Base-by-base conservation (phyloP, 1,139 yeast genomes). In the Hyphopichia buzzinii region DNA sequence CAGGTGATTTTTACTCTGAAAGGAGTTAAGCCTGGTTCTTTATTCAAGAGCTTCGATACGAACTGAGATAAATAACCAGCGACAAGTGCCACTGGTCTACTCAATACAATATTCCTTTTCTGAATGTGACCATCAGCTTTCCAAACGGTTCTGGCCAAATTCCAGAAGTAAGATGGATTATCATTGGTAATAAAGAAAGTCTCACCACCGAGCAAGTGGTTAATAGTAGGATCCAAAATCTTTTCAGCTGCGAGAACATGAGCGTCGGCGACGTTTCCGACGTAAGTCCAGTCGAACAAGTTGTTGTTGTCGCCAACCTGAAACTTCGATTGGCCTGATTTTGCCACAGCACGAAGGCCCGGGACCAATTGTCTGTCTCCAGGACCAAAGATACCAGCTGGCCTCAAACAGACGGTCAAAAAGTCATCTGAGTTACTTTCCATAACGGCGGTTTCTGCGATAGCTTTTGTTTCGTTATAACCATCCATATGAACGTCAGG, bases 301-400 rank as follows among this genome's bases (percentile, higher is more conserved):
- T 92, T 92, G 58, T 85, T 80, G 62, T 94, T 94, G 58, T 87
- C 92, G 46, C 99, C 98, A 35, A 94, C 72, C 61, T 94, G 98
- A 60, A 87, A 88, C 59, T 84, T 85, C 25, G 92, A 84, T 59
- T 92, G 97, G 12, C 95, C 96, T 39, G 80, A 67, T 45, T 75
- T 74, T 3, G 96, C 92, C 34, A 89, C 96, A 13, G 77, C 76
- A 52, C 96, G 78, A 40, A 94, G 70, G 2, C 96, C 96, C 4
- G 98, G 98, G 33, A 94, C 92, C 54, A 92, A 68, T 59, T 94
- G 99, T 43, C 98, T 79, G 60, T 94, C 98, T 31, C 98, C 98
- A 4, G 98, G 98, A 4, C 98, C 99, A 65, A 94, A 92, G 34
- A 94, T 89, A 26, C 98, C 99, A 0, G 98, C 97, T 2, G 98